Conservation (phyloP, 768 basidiomycete genomes). For the Coprinopsis sp. region DNA sequence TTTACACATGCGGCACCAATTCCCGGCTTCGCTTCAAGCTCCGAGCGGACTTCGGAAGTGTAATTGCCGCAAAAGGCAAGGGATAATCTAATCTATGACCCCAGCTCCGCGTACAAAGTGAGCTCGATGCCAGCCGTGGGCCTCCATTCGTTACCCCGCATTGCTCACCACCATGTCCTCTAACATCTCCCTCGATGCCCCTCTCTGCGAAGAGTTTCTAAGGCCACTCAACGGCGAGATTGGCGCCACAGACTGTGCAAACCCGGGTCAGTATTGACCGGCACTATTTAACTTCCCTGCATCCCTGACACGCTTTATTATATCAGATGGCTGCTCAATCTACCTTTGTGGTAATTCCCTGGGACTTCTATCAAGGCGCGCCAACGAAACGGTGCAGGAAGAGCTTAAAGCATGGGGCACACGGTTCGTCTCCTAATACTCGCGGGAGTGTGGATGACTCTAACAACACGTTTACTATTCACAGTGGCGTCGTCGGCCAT, state of each 20-base stretch:
- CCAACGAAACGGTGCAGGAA: constrained; percentile 67
- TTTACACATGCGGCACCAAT: no score
- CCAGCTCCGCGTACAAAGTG: neutral
- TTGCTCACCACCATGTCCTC: constrained; percentile 9
- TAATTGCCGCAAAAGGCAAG: no score
- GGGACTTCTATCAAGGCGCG: constrained; percentile 73
- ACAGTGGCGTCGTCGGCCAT: constrained; percentile 83
- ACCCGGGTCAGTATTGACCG: constrained; percentile 30
- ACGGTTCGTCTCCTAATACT: constrained; percentile 37
- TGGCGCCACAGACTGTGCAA: constrained; percentile 34
- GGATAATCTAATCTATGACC: no score
- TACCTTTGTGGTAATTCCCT: constrained; percentile 98
- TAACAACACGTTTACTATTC: constrained; percentile 12
- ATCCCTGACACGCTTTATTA: constrained; percentile 2
- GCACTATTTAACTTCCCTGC: constrained; percentile 8
- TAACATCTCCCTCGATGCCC: constrained; percentile 21
- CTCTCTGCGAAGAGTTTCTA: constrained; percentile 50
- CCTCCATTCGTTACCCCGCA: constrained; percentile 1
- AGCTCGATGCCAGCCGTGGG: neutral
- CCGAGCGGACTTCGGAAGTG: no score
- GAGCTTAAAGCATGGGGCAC: constrained; percentile 84
- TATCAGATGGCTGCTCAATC: constrained; percentile 51
- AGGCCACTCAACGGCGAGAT: constrained; percentile 52
- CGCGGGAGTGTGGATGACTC: constrained; percentile 7
- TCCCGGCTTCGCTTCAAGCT: no score